Base-by-base conservation (phyloP, 2,329 filamentous ascomycete genomes). In the Hirsutella minnesotensis region DNA sequence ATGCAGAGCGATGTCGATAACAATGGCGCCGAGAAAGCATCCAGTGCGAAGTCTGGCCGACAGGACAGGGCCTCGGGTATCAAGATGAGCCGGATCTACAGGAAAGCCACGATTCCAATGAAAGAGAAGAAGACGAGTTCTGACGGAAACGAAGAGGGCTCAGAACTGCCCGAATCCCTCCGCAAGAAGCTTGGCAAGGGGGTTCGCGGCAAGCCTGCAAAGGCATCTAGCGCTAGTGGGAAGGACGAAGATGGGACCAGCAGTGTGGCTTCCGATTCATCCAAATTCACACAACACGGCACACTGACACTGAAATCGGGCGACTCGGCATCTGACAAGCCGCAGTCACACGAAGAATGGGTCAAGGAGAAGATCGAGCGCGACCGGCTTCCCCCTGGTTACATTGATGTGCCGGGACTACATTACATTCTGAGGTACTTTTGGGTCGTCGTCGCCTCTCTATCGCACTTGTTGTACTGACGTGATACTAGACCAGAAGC, bases 401-500 rank as follows among this genome's bases (percentile, higher is more conserved):
- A 73, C 48, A 60, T 65, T 8, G 51, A 53, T 21, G 61, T 81
- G 20, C 51, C 52, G 9, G 63, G 61, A 42, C 58, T 54, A 40
- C 62, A 65, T n/a, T 83, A 83, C 49, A 77, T 81, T 47, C 68
- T 83, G 29, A 67, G 78, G 78, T 80, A 68, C 57, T 69, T 53
- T 18, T 33, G 10, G 8, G 31, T 13, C n/a, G 9, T 5, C 33
- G 16, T 18, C 9, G 9, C 33, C 10, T 34, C n/a, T 56, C 61
- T 3, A 64, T 66, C 54, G 43, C 53, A 33, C 49, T 5, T 43
- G 46, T 12, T 49, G 58, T 38, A 54, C 48, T 45, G 20, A 46
- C 44, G 37, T 16, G 1, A 4, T 27, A 7, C 19, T 30, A 84
- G 83, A 19, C 86, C 86, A 18, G 87, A 94, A 66, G 86, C 85